Evolutionary conservation across 83 land plant genomes (phyloP), one percentile per base, ranked within the genome.

Genomic region (Larix sibirica): DNA sequence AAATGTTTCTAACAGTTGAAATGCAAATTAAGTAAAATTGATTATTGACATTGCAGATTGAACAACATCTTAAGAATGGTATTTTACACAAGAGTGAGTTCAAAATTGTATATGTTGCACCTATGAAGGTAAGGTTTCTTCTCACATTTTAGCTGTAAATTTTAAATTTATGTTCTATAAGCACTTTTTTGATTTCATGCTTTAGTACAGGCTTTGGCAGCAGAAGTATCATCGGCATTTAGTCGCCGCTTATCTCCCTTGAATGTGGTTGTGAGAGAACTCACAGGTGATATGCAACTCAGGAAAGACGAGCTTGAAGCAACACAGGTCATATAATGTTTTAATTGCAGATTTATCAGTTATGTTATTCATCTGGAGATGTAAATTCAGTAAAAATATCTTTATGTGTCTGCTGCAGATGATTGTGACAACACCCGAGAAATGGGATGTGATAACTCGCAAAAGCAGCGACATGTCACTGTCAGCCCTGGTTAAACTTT

Each of bases 371-470:
- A n/a, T 50, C 13, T 50, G 56, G 56, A 50, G 56, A 50, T 9
- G 54, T 47, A 47, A 47, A 47, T 79, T 79, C 1, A 12, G 79
- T 31, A 65, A 31, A 50, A 21, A 73, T 16, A 26, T 26, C 60
- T 80, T 79, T n/a, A 20, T 6, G 56, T 1, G 23, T 83, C 65
- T 62, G 14, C n/a, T 70, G 33, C 90, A 98, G 99, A 98, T 98
- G 99, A 98, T 98, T 73, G 97, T 98, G 83, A 98, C 99, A 81
- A 98, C 99, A 40, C 99, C 99, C 62, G 99, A 98, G 82, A 98
- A 98, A 79, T 98, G 98, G 98, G 99, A 98, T 87, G 99, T 98
- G 54, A 98, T 98, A 62, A 98, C 99, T 80, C 97, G 99, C 21
- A 98, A 98, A 80, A 96, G 96, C 82, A 98, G 97, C 90, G 99